phyloP scores from a whole-genome alignment of 129 eudicot genomes.

The Helichrysum umbraculigerum region DNA sequence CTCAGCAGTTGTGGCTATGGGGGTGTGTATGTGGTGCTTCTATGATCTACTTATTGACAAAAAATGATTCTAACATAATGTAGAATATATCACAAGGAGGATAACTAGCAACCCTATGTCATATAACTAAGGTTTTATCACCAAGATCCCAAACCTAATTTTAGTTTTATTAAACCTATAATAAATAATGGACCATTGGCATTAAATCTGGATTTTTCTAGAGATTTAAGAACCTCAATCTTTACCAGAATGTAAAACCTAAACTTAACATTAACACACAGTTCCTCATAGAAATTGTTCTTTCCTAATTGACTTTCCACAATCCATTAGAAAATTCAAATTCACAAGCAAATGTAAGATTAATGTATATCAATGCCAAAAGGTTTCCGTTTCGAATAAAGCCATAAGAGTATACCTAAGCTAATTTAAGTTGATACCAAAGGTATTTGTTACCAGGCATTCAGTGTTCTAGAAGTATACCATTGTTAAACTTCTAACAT shows the following conservation, averaged over 20 bases:
- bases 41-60: slow-evolving; percentile 13
- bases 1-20: too few relatives aligned
- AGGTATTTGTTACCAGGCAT: not conserved
- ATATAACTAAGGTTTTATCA: not conserved
- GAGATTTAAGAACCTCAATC: not conserved
- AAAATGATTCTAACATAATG: not conserved
- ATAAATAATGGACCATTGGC: not conserved
- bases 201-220: not conserved
- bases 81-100: not conserved
- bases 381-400: not conserved
- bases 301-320: slow-evolving; percentile 1
- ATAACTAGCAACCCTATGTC: slow-evolving; percentile 11
- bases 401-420: not conserved
- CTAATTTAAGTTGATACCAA: not conserved
- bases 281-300: slow-evolving; percentile 1
- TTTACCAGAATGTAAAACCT: slow-evolving; percentile 10
- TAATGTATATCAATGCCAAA: not conserved
- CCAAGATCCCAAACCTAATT: not conserved
- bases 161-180: not conserved
- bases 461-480: not conserved
- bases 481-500: not conserved
- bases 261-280: not conserved
- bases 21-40: slow-evolving; percentile 5
- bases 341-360: not conserved
- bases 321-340: not conserved